These are phyloP conservation scores for Zygoascus bituminiphila DNA, from an alignment of 805 yeast genomes.

Conservation along the genomic window DNA sequence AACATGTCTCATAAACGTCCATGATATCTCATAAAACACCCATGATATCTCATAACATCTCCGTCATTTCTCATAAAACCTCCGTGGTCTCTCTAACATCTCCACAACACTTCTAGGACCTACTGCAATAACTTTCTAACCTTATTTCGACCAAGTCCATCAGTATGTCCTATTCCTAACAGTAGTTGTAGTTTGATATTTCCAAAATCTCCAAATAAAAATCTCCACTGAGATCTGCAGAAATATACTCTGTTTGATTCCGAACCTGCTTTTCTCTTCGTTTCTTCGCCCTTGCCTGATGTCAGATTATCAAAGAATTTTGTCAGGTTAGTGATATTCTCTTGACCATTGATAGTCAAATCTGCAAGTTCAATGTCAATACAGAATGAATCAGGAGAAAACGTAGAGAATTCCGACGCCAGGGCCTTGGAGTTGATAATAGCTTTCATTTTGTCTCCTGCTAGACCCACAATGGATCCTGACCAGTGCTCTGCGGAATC, in stretches of 20 bases:
- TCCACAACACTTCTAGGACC: too few relatives aligned
- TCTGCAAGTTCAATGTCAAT: background rate
- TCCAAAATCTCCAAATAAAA: conserved; percentile 1
- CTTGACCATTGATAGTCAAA: background rate
- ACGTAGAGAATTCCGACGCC: background rate
- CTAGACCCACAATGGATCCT: background rate
- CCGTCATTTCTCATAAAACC: too few relatives aligned
- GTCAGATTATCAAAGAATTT: background rate
- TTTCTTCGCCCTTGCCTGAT: background rate
- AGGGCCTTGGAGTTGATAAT: background rate
- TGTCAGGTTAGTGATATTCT: background rate
- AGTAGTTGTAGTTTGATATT: conserved; percentile 1
- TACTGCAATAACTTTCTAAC: background rate
- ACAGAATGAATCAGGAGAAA: background rate
- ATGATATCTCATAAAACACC: too few relatives aligned
- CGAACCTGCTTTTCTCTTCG: conserved; percentile 1
- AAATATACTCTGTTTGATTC: conserved; percentile 1
- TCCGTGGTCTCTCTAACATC: too few relatives aligned
- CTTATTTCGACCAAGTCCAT: background rate
- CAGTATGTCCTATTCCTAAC: conserved; percentile 4
- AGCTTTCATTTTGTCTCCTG: background rate
- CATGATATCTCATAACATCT: too few relatives aligned
- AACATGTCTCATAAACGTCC: too few relatives aligned
- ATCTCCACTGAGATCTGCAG: conserved; percentile 13
- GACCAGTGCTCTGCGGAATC: background rate